Percentiles rank a stretch among this genome's conserved stretches.
Conservation (phyloP, 148 eudicot species). For the Dysphania ambrosioides region DNA sequence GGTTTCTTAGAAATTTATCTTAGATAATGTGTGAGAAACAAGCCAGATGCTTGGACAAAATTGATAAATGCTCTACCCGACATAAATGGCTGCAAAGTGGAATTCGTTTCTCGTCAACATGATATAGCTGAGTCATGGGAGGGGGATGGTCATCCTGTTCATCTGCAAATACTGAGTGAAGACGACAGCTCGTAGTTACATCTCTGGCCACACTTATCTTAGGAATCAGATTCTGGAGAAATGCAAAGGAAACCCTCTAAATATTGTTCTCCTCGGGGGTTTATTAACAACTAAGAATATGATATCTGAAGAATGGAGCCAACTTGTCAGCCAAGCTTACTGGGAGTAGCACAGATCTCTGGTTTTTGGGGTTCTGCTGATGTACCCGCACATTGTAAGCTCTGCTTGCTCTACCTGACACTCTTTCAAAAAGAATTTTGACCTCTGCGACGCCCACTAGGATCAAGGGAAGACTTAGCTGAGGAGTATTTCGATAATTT, state of each 20-base stretch:
- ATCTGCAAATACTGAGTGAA: neutral
- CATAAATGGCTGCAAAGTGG: slow-evolving; percentile 16
- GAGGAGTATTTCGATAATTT: slow-evolving; percentile 37
- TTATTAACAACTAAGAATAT: slow-evolving; percentile 25
- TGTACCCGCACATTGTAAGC: slow-evolving; percentile 32
- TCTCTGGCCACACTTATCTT: neutral
- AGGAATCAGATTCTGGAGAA: neutral
- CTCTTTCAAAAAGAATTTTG: slow-evolving; percentile 45
- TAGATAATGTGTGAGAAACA: slow-evolving; percentile 16
- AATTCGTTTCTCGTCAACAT: no score
- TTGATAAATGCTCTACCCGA: slow-evolving; percentile 9
- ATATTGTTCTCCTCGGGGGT: slow-evolving; percentile 33
- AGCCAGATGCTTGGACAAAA: neutral
- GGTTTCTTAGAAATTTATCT: no score
- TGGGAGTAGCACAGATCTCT: slow-evolving; percentile 21
- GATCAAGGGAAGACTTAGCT: slow-evolving; percentile 30
- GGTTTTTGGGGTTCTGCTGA: slow-evolving; percentile 39
- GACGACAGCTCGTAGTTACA: slow-evolving; percentile 18
- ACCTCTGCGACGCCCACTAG: slow-evolving; percentile 25
- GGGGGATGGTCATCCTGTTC: neutral
- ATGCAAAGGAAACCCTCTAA: slow-evolving; percentile 24
- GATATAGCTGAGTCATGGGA: neutral
- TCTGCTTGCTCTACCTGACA: slow-evolving; percentile 44
- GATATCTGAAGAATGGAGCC: slow-evolving; percentile 10
- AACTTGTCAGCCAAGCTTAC: slow-evolving; percentile 17